A percentile compares a stretch with the other conserved stretches of the same genome.
phyloP scores from a whole-genome alignment of 2,329 filamentous ascomycete genomes.

The Diplodia seriata region DNA sequence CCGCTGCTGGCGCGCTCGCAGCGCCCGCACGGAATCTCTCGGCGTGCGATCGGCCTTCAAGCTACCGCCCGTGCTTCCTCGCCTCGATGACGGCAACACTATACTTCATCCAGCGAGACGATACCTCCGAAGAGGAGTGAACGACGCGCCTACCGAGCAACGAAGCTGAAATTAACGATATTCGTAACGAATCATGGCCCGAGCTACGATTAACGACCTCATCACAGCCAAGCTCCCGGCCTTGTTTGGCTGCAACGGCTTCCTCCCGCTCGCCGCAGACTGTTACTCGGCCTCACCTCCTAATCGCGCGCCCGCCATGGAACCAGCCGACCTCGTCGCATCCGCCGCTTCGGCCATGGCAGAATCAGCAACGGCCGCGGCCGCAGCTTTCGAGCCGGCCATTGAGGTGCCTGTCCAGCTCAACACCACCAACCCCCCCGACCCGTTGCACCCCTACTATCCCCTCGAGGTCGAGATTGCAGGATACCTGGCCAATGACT shows the following conservation, averaged over 20 bases:
- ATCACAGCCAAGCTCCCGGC: conserved; percentile 21
- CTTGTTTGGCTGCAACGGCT: conserved; percentile 30
- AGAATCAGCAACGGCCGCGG: conserved; percentile 10
- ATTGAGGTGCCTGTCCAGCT: conserved; percentile 10
- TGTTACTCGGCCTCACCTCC: conserved; percentile 10
- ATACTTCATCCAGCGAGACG: conserved; percentile 24
- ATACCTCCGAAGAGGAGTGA: conserved; percentile 10
- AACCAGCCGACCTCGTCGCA: conserved; percentile 6
- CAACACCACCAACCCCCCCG: conserved; percentile 14
- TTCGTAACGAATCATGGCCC: conserved; percentile 22
- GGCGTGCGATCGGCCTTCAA: not conserved
- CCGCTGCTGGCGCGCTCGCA: not conserved
- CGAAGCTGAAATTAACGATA: conserved; percentile 12
- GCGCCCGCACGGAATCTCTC: conserved; percentile 8
- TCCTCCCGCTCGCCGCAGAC: conserved; percentile 28
- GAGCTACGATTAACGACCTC: conserved; percentile 22
- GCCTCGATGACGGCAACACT: conserved; percentile 25
- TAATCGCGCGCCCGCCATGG: not conserved
- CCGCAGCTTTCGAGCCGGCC: conserved; percentile 18
- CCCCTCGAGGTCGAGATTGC: conserved; percentile 68
- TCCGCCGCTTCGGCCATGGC: conserved; percentile 13
- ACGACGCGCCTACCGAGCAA: conserved; percentile 22
- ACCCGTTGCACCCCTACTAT: conserved; percentile 71
- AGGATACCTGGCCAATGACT: conserved; percentile 71
- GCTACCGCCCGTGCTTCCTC: not conserved